Evolutionary conservation across 2,329 filamentous ascomycete genomes (phyloP).

Genomic region (Diaporthe citrichinensis): DNA sequence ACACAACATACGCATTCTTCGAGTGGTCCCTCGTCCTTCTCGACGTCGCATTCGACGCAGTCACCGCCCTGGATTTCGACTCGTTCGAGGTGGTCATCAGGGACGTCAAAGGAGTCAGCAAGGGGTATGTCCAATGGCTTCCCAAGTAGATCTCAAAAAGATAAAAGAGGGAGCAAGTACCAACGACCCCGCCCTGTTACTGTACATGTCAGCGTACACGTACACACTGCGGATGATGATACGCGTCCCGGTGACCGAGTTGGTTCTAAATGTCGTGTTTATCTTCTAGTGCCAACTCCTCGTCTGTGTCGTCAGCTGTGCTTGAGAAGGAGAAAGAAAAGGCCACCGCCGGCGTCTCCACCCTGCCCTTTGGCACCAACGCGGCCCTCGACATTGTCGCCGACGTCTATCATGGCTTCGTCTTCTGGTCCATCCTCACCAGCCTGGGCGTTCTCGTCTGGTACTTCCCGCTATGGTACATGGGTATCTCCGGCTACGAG

Average conservation of each 20-base stretch:
- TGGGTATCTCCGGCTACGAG: slow-evolving; percentile 98
- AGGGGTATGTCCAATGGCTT: slow-evolving; percentile 99
- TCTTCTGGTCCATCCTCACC: slow-evolving; percentile 96
- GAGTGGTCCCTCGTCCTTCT: slow-evolving; percentile 96
- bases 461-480: slow-evolving; percentile 99
- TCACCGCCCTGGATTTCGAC: slow-evolving; percentile 92
- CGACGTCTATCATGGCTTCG: slow-evolving; percentile 93
- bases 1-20: slow-evolving; percentile 97
- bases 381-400: slow-evolving; percentile 85
- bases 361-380: slow-evolving; percentile 78
- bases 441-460: slow-evolving; percentile 90
- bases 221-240: slow-evolving; percentile 31
- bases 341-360: slow-evolving; percentile 78
- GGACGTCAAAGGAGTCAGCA: slow-evolving; percentile 90
- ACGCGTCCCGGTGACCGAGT: slow-evolving; percentile 18
- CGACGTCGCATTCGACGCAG: slow-evolving; percentile 95
- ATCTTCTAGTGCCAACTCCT: slow-evolving; percentile 61
- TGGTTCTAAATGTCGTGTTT: slow-evolving; percentile 56
- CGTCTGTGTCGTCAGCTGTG: slow-evolving; percentile 62
- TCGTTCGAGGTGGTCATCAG: slow-evolving; percentile 89
- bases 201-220: slow-evolving; percentile 42
- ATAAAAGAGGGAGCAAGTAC: slow-evolving; percentile 29
- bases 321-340: slow-evolving; percentile 85
- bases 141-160: slow-evolving; percentile 76
- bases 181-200: slow-evolving; percentile 33